Base-by-base conservation (phyloP, 2,329 filamentous ascomycete genomes). In the Coleophoma crateriformis region DNA sequence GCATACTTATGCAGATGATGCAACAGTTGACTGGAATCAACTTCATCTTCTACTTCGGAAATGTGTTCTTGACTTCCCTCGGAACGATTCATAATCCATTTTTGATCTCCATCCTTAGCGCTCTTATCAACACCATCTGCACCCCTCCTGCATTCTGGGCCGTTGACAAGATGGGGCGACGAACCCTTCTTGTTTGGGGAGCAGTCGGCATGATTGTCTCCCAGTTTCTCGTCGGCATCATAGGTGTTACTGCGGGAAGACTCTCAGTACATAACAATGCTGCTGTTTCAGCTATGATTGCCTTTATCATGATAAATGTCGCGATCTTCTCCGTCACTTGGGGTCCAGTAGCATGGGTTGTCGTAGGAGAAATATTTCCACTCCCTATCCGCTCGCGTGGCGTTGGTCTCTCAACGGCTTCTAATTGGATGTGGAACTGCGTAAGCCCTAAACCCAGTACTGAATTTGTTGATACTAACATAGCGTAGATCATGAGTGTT, bases 361-460 rank as follows among this genome's bases (percentile, higher is more conserved):
- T 85, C 50, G 77, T 82, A 38, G 81, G 80, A 49, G 83, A 87
- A 64, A 78, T 77, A 17, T 86, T 84, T 62, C 83, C 83, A 0
- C 0, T 88, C 84, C 62, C 84, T 85, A 56, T 70, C 86, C 87
- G 88, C 64, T 87, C 90, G 34, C 87, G 88, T 59, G 90, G 90
- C 72, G 88, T 95, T 52, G 89, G 79, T 60, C 77, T 95, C 35
- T 91, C 88, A 37, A 94, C 90, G 7, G 86, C 89, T 51, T 89
- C 84, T 64, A 94, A 94, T 79, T 94, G 88, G 88, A 78, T 91
- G 53, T 92, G 88, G 88, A 91, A 89, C 75, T 88, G 83, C 68
- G 19, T 19, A 19, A 19, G 19, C 3, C 19, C 19, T 19, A 3
- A 19, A 19, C 19, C 19, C 19, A 19, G 19, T 19, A 19, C 19